These are phyloP conservation scores for Chytriomyces sp. DNA, from an alignment of 192 early-diverging fungal genomes.

Conservation along the genomic window DNA sequence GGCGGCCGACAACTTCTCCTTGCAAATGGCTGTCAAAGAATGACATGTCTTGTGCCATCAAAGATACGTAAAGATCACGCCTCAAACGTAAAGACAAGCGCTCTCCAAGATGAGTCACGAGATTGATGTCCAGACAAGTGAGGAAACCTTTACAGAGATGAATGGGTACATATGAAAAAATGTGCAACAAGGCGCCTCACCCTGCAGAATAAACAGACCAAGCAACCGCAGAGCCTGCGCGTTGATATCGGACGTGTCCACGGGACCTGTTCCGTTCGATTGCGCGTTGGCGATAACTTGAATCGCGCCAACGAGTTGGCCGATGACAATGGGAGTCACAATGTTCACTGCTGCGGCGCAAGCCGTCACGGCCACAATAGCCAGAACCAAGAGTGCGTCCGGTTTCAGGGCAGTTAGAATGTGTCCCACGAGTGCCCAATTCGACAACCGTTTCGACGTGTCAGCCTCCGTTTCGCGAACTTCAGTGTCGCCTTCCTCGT, in stretches of 20 bases:
- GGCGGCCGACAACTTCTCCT: constrained; percentile 34
- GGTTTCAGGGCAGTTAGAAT: background rate
- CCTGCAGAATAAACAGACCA: constrained; percentile 29
- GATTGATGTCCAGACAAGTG: constrained; percentile 42
- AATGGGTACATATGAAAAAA: background rate
- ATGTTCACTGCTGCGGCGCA: constrained; percentile 40
- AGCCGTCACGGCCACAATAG: constrained; percentile 35
- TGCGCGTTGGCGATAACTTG: constrained; percentile 24
- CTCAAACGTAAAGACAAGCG: constrained; percentile 30
- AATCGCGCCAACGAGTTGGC: constrained; percentile 38
- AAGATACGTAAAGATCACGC: constrained; percentile 24
- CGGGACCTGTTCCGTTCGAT: background rate
- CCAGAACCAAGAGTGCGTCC: background rate
- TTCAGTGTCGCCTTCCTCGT: too few relatives aligned
- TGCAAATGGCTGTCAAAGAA: constrained; percentile 43
- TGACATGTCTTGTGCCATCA: constrained; percentile 42
- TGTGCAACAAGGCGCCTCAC: background rate
- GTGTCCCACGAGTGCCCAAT: background rate
- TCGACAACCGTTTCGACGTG: too few relatives aligned
- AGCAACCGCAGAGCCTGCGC: constrained; percentile 25
- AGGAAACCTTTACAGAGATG: constrained; percentile 24
- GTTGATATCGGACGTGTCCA: background rate
- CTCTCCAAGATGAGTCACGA: constrained; percentile 41
- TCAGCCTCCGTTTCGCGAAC: too few relatives aligned
- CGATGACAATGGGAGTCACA: constrained; percentile 39